Conservation (phyloP, 805 yeast genomes). For the Kregervanrija pseudodelftensis region DNA sequence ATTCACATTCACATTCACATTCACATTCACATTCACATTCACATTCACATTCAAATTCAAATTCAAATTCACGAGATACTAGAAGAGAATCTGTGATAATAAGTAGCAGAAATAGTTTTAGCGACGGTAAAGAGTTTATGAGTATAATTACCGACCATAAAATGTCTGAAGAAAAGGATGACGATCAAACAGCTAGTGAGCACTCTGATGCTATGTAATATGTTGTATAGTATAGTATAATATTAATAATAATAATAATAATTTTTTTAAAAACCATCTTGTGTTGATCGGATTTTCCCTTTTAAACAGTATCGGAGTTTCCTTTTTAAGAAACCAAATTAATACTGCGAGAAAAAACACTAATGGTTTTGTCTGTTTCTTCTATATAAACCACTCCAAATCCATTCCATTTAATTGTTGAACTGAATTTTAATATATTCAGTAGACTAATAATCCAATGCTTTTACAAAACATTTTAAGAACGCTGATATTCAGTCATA, state of each 20-base stretch:
- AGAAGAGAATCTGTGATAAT: neutral
- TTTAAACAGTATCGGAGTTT: no score
- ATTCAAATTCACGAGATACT: neutral
- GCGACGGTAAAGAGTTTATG: slow-evolving; percentile 3
- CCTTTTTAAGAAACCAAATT: no score
- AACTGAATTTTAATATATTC: no score
- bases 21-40: neutral
- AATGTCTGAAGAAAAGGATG: slow-evolving; percentile 19
- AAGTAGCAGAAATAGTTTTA: neutral
- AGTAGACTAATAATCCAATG: no score
- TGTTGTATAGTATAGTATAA: neutral
- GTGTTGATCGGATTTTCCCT: no score
- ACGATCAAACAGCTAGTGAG: slow-evolving; percentile 20
- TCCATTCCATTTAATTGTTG: no score
- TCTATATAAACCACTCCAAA: no score
- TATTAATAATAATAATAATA: neutral
- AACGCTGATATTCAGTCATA: no score
- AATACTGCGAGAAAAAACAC: no score
- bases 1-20: neutral
- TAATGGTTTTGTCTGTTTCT: no score
- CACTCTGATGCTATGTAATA: slow-evolving; percentile 11
- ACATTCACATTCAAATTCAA: no score
- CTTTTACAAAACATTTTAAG: no score
- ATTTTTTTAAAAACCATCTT: neutral
- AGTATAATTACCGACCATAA: slow-evolving; percentile 3